Base-by-base conservation (phyloP, 192 early-diverging fungal genomes). In the Spinellus fusiger region DNA sequence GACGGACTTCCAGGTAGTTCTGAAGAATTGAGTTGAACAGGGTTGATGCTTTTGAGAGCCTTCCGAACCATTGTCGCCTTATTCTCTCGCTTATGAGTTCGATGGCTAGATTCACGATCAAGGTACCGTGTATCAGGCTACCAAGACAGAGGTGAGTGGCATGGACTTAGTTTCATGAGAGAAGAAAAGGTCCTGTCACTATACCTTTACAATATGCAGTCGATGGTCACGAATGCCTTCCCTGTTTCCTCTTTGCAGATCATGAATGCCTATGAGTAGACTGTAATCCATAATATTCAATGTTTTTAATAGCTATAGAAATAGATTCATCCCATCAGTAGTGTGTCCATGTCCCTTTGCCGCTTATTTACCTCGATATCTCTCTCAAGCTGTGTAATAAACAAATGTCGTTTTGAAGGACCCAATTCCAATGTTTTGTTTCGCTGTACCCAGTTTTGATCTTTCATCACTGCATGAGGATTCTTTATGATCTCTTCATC, bases 261-360 rank as follows among this genome's bases (percentile, higher is more conserved):
- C 90, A 65, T 96, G 94, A 37, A 92, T 82, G 13, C 96, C 96
- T 54, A 98, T 73, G 15, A 98, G 74, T 50, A 98, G 80, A 55
- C 92, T 95, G 74, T 98, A 98, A 75, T 98, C 96, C 96, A 98
- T 98, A 56, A 98, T 96, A 52, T 91, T 85, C 22, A 90, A 75
- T 35, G 80, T 77, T 27, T 81, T 73, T 49, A 87, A 71, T 48
- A 98, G 73, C 66, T 81, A 83, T 29, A 29, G 26, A 47, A 48
- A 31, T 49, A 32, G 26, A 15, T 28, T n/a, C 3, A 28, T 12
- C n/a, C 6, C 23, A 54, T 18, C 20, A 54, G 31, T 26, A n/a
- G 35, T 28, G 37, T 5, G 13, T 2, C 15, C 18, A 3, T n/a
- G 15, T 12, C 6, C 10, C 10, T 44, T 44, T 44, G 3, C 18